phyloP scores from a whole-genome alignment of 805 yeast species.

The Geotrichum ghanense region DNA sequence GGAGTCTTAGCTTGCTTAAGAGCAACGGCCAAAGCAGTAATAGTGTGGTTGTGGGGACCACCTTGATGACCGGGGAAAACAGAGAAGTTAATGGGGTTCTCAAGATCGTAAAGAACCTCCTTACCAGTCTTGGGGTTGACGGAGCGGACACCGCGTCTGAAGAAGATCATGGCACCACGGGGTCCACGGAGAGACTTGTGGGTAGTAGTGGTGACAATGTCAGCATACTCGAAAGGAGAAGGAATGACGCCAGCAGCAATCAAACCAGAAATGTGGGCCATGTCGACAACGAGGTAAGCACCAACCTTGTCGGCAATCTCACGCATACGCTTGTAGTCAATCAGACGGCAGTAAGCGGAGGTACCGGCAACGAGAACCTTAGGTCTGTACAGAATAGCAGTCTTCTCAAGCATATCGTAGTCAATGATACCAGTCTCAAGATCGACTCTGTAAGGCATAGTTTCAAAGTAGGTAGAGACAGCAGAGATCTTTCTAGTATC shows the following conservation, averaged over 20 bases:
- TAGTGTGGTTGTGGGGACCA: slow-evolving; percentile 99
- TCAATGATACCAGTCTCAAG: slow-evolving; percentile 90
- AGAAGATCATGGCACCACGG: slow-evolving; percentile 99
- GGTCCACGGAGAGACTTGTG: slow-evolving; percentile 99
- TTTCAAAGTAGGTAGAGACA: slow-evolving; percentile 92
- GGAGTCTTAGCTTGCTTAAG: slow-evolving; percentile 87
- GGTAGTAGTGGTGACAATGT: slow-evolving; percentile 95
- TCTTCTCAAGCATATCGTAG: slow-evolving; percentile 87
- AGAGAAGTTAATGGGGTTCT: slow-evolving; percentile 90
- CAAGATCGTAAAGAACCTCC: slow-evolving; percentile 83
- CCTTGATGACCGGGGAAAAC: slow-evolving; percentile 99
- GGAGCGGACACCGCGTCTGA: slow-evolving; percentile 89
- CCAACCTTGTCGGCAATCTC: slow-evolving; percentile 95
- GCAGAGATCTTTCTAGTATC: slow-evolving; percentile 87
- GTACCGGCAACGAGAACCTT: slow-evolving; percentile 96
- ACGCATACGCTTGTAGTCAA: slow-evolving; percentile 94
- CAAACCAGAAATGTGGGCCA: slow-evolving; percentile 98
- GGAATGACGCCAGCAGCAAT: slow-evolving; percentile 93
- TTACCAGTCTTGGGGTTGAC: slow-evolving; percentile 83
- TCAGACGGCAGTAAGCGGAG: slow-evolving; percentile 92
- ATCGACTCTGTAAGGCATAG: slow-evolving; percentile 96
- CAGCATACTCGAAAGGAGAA: slow-evolving; percentile 94
- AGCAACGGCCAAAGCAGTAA: slow-evolving; percentile 94
- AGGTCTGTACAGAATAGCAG: slow-evolving; percentile 88
- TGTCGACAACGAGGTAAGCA: slow-evolving; percentile 90